Evolutionary conservation across 2,329 filamentous ascomycete genomes (phyloP).

Genomic region (Exophiala aquamarina): DNA sequence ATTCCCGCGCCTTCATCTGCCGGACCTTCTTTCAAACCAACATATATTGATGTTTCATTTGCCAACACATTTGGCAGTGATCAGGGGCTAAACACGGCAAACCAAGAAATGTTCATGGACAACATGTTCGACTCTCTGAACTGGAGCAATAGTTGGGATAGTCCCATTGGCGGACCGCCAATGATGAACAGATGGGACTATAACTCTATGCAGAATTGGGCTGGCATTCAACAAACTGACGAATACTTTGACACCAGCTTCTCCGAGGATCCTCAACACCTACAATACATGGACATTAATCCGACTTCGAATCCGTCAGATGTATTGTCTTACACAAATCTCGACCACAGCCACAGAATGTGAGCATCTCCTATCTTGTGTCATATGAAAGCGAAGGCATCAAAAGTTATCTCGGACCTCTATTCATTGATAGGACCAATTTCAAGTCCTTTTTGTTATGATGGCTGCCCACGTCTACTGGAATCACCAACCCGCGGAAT

Average conservation of each 20-base stretch:
- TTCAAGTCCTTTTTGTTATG: too few relatives aligned
- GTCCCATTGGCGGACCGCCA: conserved; percentile 18
- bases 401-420: too few relatives aligned
- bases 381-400: too few relatives aligned
- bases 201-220: conserved; percentile 20
- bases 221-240: conserved; percentile 18
- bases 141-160: conserved; percentile 26
- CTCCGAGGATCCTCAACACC: conserved; percentile 6
- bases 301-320: not conserved
- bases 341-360: too few relatives aligned
- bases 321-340: too few relatives aligned
- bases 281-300: conserved; percentile 1
- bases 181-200: conserved; percentile 22
- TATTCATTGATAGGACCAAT: too few relatives aligned
- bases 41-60: conserved; percentile 19
- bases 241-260: conserved; percentile 18
- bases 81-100: conserved; percentile 16
- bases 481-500: too few relatives aligned
- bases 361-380: too few relatives aligned
- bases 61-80: conserved; percentile 15
- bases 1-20: conserved; percentile 10
- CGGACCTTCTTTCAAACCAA: conserved; percentile 8
- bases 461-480: too few relatives aligned
- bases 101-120: conserved; percentile 23
- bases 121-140: conserved; percentile 26